Percentiles rank a stretch among this genome's conserved stretches.
phyloP scores from a whole-genome alignment of 2,329 filamentous ascomycete genomes.

The Ciborinia camelliae region DNA sequence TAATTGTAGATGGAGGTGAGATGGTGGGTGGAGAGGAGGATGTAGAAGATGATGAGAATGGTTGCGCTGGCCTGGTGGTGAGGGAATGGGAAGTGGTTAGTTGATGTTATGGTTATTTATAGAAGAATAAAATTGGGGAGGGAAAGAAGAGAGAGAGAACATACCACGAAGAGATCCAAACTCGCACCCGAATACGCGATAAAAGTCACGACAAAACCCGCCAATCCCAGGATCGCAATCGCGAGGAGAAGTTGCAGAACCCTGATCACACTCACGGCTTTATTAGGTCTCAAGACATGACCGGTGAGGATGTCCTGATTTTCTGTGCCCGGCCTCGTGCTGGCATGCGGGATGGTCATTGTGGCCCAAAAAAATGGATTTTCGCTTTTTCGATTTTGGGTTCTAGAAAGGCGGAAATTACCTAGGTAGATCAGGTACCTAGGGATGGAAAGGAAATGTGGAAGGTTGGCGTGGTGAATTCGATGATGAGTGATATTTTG shows the following conservation, averaged over 20 bases:
- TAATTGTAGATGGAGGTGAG: slow-evolving; percentile 13
- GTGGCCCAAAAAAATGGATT: too few relatives aligned
- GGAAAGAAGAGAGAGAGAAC: not conserved
- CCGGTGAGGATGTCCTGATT: not conserved
- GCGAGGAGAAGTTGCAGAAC: slow-evolving; percentile 9
- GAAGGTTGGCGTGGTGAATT: not conserved
- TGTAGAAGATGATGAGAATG: slow-evolving; percentile 14
- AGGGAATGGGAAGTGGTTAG: too few relatives aligned
- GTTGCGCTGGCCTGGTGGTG: slow-evolving; percentile 15
- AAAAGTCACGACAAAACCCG: slow-evolving; percentile 13
- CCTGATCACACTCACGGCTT: not conserved
- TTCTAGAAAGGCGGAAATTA: too few relatives aligned
- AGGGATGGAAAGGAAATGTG: too few relatives aligned
- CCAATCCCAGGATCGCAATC: slow-evolving; percentile 6
- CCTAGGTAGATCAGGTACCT: too few relatives aligned
- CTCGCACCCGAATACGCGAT: slow-evolving; percentile 10
- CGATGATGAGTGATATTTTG: not conserved
- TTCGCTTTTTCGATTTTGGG: too few relatives aligned
- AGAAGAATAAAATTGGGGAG: too few relatives aligned
- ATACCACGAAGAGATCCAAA: slow-evolving; percentile 14
- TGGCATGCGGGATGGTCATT: not conserved
- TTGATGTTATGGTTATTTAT: too few relatives aligned
- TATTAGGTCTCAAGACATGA: not conserved
- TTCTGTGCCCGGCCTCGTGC: slow-evolving; percentile 2
- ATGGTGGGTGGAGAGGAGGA: not conserved